Evolutionary conservation across 1,284 basidiomycete species (phyloP).

Genomic region (Tylopilus sp.): DNA sequence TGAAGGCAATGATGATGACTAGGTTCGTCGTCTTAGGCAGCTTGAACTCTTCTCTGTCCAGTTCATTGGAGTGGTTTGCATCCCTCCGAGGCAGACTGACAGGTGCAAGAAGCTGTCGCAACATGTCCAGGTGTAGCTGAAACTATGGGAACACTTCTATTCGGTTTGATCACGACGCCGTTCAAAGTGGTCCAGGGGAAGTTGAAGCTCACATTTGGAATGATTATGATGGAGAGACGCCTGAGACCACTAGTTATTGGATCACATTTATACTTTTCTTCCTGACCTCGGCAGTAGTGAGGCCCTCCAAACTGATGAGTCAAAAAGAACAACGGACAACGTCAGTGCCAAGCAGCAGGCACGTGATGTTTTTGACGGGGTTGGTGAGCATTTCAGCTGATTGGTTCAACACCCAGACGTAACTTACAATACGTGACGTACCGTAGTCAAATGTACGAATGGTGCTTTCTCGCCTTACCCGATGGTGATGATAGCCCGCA

Average conservation of each 20-base stretch:
- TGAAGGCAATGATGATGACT: slow-evolving; percentile 42
- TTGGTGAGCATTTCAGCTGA: no score
- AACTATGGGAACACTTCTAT: neutral
- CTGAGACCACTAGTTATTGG: neutral
- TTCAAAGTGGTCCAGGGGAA: neutral
- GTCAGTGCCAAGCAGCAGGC: no score
- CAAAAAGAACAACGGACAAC: neutral
- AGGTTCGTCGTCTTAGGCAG: slow-evolving; percentile 45
- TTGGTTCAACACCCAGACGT: no score
- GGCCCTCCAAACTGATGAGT: neutral
- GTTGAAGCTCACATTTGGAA: neutral
- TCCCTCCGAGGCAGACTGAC: neutral
- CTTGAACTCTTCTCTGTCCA: slow-evolving; percentile 40
- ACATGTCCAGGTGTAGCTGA: slow-evolving; percentile 2
- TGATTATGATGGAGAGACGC: neutral
- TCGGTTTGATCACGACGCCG: neutral
- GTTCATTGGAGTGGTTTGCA: neutral
- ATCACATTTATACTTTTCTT: neutral
- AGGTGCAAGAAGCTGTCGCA: slow-evolving; percentile 2
- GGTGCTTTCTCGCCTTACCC: no score
- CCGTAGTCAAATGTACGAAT: no score
- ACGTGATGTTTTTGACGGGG: no score
- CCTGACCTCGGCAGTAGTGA: neutral
- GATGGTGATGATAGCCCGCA: no score
- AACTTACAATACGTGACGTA: no score